phyloP scores from a whole-genome alignment of 1,284 basidiomycete genomes.

The Malassezia cuniculi region DNA sequence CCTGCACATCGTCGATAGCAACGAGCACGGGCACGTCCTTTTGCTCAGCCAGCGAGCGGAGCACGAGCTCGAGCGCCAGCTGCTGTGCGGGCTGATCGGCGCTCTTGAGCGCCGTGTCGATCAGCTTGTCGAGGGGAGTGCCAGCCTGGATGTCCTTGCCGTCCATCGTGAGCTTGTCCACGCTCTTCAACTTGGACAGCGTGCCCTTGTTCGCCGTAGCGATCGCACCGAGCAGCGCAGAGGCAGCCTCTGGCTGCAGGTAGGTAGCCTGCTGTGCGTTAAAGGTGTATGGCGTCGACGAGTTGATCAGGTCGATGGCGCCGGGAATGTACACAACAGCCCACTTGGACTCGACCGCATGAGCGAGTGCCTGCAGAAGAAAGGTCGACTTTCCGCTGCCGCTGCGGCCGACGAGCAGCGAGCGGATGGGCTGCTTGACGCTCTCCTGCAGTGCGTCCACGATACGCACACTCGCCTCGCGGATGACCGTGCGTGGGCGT shows the following conservation, averaged over 20 bases:
- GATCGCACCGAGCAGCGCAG: slow-evolving; percentile 42
- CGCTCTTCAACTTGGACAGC: slow-evolving; percentile 15
- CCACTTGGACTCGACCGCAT: slow-evolving; percentile 61
- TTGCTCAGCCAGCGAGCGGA: slow-evolving; percentile 59
- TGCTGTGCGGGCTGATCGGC: slow-evolving; percentile 43
- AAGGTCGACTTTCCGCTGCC: slow-evolving; percentile 76
- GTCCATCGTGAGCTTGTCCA: slow-evolving; percentile 16
- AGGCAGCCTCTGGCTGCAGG: slow-evolving; percentile 55
- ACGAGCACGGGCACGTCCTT: slow-evolving; percentile 60
- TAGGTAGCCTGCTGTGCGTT: slow-evolving; percentile 64
- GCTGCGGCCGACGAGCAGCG: slow-evolving; percentile 49
- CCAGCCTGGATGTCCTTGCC: slow-evolving; percentile 10
- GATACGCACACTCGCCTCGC: slow-evolving; percentile 14
- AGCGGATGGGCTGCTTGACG: slow-evolving; percentile 2
- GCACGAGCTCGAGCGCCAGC: slow-evolving; percentile 55
- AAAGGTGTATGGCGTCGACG: slow-evolving; percentile 62
- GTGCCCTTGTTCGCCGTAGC: slow-evolving; percentile 40
- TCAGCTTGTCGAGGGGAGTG: slow-evolving; percentile 18
- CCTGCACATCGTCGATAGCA: slow-evolving; percentile 75
- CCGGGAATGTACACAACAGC: slow-evolving; percentile 78
- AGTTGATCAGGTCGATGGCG: slow-evolving; percentile 65
- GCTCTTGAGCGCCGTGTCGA: slow-evolving; percentile 11
- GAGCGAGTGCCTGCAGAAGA: slow-evolving; percentile 65
- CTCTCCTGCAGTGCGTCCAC: slow-evolving; percentile 17
- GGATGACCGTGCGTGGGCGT: slow-evolving; percentile 10